These are phyloP conservation scores for Inonotus obliquus DNA, from an alignment of 1,284 basidiomycete species.

Conservation along the genomic window DNA sequence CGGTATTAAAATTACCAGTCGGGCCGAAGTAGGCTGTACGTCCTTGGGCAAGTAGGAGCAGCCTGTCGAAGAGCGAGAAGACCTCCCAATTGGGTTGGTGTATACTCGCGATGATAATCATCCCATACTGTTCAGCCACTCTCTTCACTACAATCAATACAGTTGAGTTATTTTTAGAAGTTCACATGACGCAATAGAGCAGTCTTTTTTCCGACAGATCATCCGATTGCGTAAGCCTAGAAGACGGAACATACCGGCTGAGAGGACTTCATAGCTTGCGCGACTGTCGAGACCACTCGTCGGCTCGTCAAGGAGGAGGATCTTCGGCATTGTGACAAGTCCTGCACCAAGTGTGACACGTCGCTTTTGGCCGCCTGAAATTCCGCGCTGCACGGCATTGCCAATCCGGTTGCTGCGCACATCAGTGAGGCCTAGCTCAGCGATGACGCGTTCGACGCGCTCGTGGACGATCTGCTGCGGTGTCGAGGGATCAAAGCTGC, in stretches of 20 bases:
- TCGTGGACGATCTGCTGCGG: conserved; percentile 35
- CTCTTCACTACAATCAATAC: conserved; percentile 20
- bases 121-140: conserved; percentile 31
- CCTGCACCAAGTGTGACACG: conserved; percentile 62
- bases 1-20: conserved; percentile 22
- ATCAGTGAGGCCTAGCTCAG: conserved; percentile 51
- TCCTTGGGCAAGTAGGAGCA: conserved; percentile 52
- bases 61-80: conserved; percentile 52
- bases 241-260: conserved; percentile 41
- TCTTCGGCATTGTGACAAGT: conserved; percentile 56
- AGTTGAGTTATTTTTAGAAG: not conserved
- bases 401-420: conserved; percentile 55
- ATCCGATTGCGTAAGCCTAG: conserved; percentile 14
- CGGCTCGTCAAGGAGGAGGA: conserved; percentile 63
- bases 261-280: conserved; percentile 49
- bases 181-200: not conserved
- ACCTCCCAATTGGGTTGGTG: conserved; percentile 58
- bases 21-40: conserved; percentile 44
- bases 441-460: conserved; percentile 53
- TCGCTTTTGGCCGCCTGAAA: conserved; percentile 63
- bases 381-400: conserved; percentile 51
- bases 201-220: not conserved
- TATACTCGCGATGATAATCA: conserved; percentile 61
- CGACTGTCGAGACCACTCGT: conserved; percentile 59
- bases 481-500: conserved; percentile 44